Base-by-base conservation (phyloP, 352 stramenopile genomes). In the Hyphochytrium catenoides region DNA sequence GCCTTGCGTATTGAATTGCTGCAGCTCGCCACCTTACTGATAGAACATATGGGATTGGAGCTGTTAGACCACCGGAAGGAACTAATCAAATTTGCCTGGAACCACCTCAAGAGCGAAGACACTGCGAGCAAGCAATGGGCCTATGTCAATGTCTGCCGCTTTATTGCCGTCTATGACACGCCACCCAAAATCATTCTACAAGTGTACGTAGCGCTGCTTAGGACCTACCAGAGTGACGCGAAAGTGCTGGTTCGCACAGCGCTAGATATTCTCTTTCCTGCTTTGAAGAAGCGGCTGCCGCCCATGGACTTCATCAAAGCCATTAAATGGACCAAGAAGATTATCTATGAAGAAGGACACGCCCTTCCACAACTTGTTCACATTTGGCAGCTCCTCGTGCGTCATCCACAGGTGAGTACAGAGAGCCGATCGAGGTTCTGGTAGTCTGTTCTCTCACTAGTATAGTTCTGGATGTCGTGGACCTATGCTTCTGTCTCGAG, bases 71-170 rank as follows among this genome's bases (percentile, higher is more conserved):
- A 93, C 43, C 59, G 82, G 39, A 95, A 95, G 39, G 84, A 96
- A 51, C 73, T 99, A 30, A 88, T 99, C 35, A 96, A 97, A 54
- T 98, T 94, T 68, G 87, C 89, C 22, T 97, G 84, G 86, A 85
- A 83, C 42, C 65, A 95, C 44, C 57, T 96, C 14, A 97, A 96
- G 54, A 74, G 69, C 1, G 75, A 93, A 14, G 78, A 96, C 49
- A 42, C 83, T 23, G 84, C 62, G 8, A 93, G 77, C 5, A 98
- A 97, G 52, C 67, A 93, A 24, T 95, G 84, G 75, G 85, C 84
- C 24, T 97, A 96, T 47, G 65, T 97, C 35, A 94, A 95, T 47
- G 69, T 97, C 0, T 95, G 84, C 33, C 68, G 74, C 7, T 96
- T 97, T 53, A 93, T 96, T 28, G 74, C 74, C 11, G 69, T 82